Evolutionary conservation across 495 filamentous ascomycete species (phyloP).

Genomic region (Amniculicola lignicola): DNA sequence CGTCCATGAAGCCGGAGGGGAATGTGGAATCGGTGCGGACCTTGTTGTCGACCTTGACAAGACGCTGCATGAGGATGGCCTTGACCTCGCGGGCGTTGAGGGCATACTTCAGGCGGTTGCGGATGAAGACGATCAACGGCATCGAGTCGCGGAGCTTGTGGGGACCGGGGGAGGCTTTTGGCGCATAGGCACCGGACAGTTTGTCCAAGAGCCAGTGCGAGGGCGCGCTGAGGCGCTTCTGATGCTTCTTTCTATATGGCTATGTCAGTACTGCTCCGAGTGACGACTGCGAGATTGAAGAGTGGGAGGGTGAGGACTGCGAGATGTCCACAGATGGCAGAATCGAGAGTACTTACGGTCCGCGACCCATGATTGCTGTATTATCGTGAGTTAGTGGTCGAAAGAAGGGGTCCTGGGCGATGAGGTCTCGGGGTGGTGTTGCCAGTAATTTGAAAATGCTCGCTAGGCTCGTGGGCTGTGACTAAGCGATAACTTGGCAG

Average conservation of each 20-base stretch:
- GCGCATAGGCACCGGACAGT: slow-evolving; percentile 90
- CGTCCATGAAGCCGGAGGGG: slow-evolving; percentile 99
- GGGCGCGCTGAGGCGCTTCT: slow-evolving; percentile 97
- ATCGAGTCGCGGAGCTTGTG: slow-evolving; percentile 99
- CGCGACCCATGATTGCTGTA: slow-evolving; percentile 58
- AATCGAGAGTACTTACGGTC: slow-evolving; percentile 56
- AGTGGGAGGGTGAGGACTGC: neutral
- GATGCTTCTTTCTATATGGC: slow-evolving; percentile 86
- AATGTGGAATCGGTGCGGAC: slow-evolving; percentile 98
- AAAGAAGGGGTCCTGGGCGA: too few species aligned
- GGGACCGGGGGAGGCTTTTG: slow-evolving; percentile 91
- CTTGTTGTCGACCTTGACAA: slow-evolving; percentile 99
- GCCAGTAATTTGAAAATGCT: too few species aligned
- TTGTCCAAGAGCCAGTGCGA: slow-evolving; percentile 99
- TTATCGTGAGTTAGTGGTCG: too few species aligned
- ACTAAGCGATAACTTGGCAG: too few species aligned
- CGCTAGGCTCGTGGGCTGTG: too few species aligned
- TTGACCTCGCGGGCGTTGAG: slow-evolving; percentile 96
- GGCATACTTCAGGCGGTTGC: slow-evolving; percentile 98
- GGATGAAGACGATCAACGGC: slow-evolving; percentile 98
- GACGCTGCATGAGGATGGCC: slow-evolving; percentile 98
- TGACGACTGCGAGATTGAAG: neutral
- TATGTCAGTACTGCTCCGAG: neutral
- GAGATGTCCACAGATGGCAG: slow-evolving; percentile 1
- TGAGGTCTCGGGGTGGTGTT: too few species aligned